A percentile compares a stretch with the other conserved stretches of the same genome.
Conservation (phyloP, 2,329 filamentous ascomycete genomes). For the Epichloe sibirici region DNA sequence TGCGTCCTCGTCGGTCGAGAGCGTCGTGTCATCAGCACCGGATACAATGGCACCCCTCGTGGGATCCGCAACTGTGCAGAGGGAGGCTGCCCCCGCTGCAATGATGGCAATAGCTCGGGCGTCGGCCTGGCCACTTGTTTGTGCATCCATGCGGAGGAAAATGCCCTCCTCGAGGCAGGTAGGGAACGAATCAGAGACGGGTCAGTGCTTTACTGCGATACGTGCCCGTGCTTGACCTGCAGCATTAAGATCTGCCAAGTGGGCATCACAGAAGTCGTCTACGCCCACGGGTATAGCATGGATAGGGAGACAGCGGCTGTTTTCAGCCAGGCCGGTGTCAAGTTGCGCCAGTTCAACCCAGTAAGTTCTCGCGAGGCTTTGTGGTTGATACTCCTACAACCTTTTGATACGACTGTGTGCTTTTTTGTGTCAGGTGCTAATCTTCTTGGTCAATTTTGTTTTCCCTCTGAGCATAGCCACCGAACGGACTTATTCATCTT, state of each 20-base stretch:
- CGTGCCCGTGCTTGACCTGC: conserved; percentile 92
- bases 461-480: conserved; percentile 34
- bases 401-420: too few relatives aligned
- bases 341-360: conserved; percentile 75
- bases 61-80: conserved; percentile 83
- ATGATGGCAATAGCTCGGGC: conserved; percentile 58
- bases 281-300: conserved; percentile 90
- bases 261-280: conserved; percentile 90
- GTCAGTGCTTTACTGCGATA: conserved; percentile 83
- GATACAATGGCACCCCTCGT: conserved; percentile 95
- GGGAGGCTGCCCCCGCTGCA: conserved; percentile 82
- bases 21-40: conserved; percentile 81
- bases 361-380: conserved; percentile 35
- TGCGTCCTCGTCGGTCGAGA: conserved; percentile 77
- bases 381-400: too few relatives aligned
- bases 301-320: conserved; percentile 73
- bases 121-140: conserved; percentile 73
- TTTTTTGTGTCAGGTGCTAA: not conserved
- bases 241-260: conserved; percentile 98
- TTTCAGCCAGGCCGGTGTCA: conserved; percentile 72
- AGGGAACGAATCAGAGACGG: conserved; percentile 77
- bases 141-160: conserved; percentile 97
- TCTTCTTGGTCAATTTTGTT: not conserved
- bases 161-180: conserved; percentile 87
- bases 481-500: conserved; percentile 52